phyloP scores from a whole-genome alignment of 2,329 filamentous ascomycete genomes.

The Ascochyta clinopodiicola region DNA sequence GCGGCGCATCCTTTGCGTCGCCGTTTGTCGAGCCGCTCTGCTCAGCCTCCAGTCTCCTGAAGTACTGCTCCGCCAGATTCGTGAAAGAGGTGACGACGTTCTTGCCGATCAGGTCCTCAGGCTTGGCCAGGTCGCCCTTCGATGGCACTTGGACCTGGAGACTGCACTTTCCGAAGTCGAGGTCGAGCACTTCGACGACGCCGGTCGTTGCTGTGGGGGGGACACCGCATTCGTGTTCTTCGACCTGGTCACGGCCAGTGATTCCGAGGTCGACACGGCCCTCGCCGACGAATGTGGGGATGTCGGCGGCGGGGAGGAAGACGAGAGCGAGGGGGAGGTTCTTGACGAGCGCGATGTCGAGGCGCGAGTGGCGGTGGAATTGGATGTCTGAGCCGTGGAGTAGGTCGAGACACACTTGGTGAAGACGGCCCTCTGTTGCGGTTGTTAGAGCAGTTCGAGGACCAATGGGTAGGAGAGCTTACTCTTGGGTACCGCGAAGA shows the following conservation, averaged over 20 bases:
- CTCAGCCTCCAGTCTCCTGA: slow-evolving; percentile 73
- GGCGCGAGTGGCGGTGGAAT: slow-evolving; percentile 90
- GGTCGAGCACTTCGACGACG: slow-evolving; percentile 86
- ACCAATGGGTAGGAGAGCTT: slow-evolving; percentile 52
- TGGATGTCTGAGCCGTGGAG: slow-evolving; percentile 94
- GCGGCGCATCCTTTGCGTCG: slow-evolving; percentile 57
- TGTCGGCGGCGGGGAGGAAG: slow-evolving; percentile 96
- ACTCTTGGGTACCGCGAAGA: slow-evolving; percentile 99
- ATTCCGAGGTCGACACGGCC: slow-evolving; percentile 93
- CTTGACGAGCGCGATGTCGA: slow-evolving; percentile 97
- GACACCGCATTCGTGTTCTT: slow-evolving; percentile 78
- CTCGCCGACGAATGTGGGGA: slow-evolving; percentile 96
- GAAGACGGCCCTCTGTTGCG: slow-evolving; percentile 82
- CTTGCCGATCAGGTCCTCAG: slow-evolving; percentile 84
- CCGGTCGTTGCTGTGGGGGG: slow-evolving; percentile 54
- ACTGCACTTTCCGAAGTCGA: slow-evolving; percentile 89
- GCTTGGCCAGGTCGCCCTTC: slow-evolving; percentile 73
- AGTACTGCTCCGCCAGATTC: slow-evolving; percentile 81
- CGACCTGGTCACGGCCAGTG: slow-evolving; percentile 90
- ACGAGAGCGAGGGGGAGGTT: slow-evolving; percentile 94
- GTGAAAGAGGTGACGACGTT: slow-evolving; percentile 97
- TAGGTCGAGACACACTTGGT: slow-evolving; percentile 86
- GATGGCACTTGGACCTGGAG: slow-evolving; percentile 96
- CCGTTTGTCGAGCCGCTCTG: slow-evolving; percentile 45
- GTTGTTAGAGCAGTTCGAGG: slow-evolving; percentile 15